phyloP scores from a whole-genome alignment of 1,284 basidiomycete species.

The Boletus sp. region DNA sequence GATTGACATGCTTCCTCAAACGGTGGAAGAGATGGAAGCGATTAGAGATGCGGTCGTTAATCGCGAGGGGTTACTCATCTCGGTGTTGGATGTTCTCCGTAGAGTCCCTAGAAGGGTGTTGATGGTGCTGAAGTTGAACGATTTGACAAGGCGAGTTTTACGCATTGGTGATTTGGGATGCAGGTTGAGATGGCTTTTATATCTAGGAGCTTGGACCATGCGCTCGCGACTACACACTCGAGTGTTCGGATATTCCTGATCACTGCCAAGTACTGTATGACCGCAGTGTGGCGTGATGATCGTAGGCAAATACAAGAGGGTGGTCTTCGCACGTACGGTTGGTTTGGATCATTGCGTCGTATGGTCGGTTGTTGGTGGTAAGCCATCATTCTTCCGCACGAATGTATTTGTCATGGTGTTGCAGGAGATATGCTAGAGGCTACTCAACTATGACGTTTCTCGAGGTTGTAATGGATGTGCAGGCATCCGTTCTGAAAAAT shows the following conservation, averaged over 20 bases:
- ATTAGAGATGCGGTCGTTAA: constrained; percentile 79
- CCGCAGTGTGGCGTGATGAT: constrained; percentile 84
- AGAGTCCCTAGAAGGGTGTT: constrained; percentile 81
- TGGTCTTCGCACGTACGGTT: constrained; percentile 46
- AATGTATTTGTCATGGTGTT: constrained; percentile 9
- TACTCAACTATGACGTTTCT: constrained; percentile 51
- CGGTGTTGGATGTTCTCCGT: constrained; percentile 82
- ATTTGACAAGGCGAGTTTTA: constrained; percentile 64
- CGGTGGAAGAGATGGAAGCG: constrained; percentile 70
- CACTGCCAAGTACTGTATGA: constrained; percentile 87
- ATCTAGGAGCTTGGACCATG: constrained; percentile 65
- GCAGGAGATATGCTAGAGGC: constrained; percentile 57
- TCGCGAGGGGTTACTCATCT: constrained; percentile 76
- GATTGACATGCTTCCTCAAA: constrained; percentile 69
- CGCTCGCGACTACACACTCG: constrained; percentile 73
- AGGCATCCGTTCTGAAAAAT: constrained; percentile 59
- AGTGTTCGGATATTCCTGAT: constrained; percentile 88
- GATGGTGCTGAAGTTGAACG: constrained; percentile 86
- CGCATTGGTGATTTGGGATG: neutral
- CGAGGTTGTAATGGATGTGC: constrained; percentile 67
- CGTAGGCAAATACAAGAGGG: constrained; percentile 51
- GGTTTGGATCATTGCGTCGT: constrained; percentile 47
- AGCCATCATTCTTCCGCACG: constrained; percentile 22
- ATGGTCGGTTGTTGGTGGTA: constrained; percentile 71
- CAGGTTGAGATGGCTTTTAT: neutral